Evolutionary conservation across 2,329 filamentous ascomycete species (phyloP), one percentile per base, ranked within the genome.

Genomic region (Cladosporium sp.): DNA sequence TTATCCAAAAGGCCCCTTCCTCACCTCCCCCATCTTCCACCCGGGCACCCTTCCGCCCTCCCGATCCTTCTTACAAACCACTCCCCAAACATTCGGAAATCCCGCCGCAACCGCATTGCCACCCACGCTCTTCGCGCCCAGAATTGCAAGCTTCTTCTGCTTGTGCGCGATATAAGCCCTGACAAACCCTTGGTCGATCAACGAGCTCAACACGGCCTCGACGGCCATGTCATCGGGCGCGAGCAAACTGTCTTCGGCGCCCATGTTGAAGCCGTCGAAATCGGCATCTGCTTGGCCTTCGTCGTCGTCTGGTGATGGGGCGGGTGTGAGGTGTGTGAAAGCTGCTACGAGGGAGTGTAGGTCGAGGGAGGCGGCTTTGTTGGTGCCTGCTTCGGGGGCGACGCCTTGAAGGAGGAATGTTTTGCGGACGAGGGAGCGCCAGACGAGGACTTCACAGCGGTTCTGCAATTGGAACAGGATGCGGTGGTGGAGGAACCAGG

Each of bases 111-210:
- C 78, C 0, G 89, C 85, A 28, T 86, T 85, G 5, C 80, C 78
- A 8, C 81, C 77, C 28, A 75, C 76, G 64, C 72, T 73, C 67
- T 89, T 90, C 28, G 91, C 88, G 2, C 93, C 93, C 62, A 90
- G 87, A 52, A 97, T 91, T 14, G 92, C 93, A 73, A 97, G 93
- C 58, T 91, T 88, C 52, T 85, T 85, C 73, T 89, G 88, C 29
- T 85, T 85, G 72, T 96, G 92, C 18, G 91, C 91, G 31, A 97
- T 85, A 73, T 93, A 97, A 1, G 93, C 94, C 70, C 89, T 88
- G 75, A 97, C 83, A 28, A 97, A 81, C 0, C 91, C 91, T 77
- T 96, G 91, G 59, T 90, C 87, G 23, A 96, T 86, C 14, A 97
- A 84, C 12, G 89, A 89, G 0, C 91, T 87, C 14, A 96, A 84